A percentile compares a stretch with the other conserved stretches of the same genome.
phyloP scores from a whole-genome alignment of 1,284 basidiomycete species.

The Ganoderma leucocontextum region DNA sequence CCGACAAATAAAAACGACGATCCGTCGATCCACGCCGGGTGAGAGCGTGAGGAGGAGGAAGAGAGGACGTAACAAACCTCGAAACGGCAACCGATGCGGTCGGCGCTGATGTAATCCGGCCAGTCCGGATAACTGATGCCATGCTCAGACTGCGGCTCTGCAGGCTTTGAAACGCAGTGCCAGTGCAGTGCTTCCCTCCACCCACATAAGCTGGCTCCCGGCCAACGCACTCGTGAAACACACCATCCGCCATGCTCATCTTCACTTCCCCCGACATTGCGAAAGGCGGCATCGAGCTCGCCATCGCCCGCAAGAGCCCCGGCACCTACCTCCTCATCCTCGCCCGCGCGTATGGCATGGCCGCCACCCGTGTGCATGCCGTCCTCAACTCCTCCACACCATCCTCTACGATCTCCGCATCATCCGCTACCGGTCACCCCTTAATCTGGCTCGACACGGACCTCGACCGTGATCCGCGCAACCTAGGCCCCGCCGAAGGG shows the following conservation, averaged over 20 bases:
- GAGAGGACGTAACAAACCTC: background rate
- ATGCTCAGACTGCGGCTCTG: background rate
- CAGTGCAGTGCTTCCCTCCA: background rate
- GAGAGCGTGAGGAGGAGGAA: background rate
- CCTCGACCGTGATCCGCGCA: conserved; percentile 10
- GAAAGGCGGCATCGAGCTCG: conserved; percentile 4
- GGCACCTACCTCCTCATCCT: conserved; percentile 8
- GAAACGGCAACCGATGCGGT: no score
- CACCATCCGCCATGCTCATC: conserved; percentile 6
- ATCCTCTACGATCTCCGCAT: background rate
- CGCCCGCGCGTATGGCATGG: conserved; percentile 12
- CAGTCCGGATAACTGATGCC: background rate
- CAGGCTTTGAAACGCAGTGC: background rate
- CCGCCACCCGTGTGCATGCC: background rate
- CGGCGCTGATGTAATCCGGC: background rate
- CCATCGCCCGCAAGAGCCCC: conserved; percentile 4
- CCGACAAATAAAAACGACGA: background rate
- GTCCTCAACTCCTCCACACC: conserved; percentile 5
- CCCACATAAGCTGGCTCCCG: background rate
- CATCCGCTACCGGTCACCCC: conserved; percentile 1
- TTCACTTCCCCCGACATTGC: conserved; percentile 4
- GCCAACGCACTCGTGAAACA: background rate
- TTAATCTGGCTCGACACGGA: conserved; percentile 14
- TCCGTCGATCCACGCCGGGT: background rate
- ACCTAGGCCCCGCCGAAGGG: background rate